These are phyloP conservation scores for Cornus kousa DNA, from an alignment of 148 eudicot genomes.

Conservation along the genomic window DNA sequence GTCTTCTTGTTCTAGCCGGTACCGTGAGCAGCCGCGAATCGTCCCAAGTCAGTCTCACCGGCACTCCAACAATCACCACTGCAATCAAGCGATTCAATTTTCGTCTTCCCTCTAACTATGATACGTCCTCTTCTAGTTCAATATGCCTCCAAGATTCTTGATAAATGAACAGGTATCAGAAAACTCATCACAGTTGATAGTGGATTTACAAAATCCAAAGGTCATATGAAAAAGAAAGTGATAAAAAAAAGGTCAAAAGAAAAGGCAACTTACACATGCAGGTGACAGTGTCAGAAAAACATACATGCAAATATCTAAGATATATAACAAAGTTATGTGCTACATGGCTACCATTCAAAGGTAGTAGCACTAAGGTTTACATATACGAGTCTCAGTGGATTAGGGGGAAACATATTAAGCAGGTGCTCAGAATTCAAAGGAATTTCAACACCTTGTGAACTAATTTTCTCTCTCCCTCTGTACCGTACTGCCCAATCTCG, in stretches of 20 bases:
- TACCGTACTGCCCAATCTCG: no score
- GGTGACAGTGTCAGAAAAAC: background rate
- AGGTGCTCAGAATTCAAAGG: background rate
- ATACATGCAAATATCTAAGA: background rate
- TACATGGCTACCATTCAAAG: background rate
- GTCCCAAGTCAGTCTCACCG: no score
- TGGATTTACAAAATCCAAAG: background rate
- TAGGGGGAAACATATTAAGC: background rate
- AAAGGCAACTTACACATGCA: background rate
- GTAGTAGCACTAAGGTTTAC: background rate
- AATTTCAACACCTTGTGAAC: no score
- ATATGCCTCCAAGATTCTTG: constrained; percentile 86
- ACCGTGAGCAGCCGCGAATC: no score
- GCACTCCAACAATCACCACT: no score
- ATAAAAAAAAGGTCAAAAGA: background rate
- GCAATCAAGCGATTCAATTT: constrained; percentile 72
- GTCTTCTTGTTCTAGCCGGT: no score
- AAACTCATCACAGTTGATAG: constrained; percentile 5
- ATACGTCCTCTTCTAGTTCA: constrained; percentile 90
- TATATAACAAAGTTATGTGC: background rate
- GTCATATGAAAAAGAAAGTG: background rate
- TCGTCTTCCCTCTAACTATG: constrained; percentile 86
- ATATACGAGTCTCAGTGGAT: background rate
- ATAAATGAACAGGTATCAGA: constrained; percentile 21
- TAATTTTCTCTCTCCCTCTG: no score